A percentile compares a stretch with the other conserved stretches of the same genome.
These are phyloP conservation scores for Chalaropsis ovoidea DNA, from an alignment of 2,329 filamentous ascomycete species.

Conservation along the genomic window DNA sequence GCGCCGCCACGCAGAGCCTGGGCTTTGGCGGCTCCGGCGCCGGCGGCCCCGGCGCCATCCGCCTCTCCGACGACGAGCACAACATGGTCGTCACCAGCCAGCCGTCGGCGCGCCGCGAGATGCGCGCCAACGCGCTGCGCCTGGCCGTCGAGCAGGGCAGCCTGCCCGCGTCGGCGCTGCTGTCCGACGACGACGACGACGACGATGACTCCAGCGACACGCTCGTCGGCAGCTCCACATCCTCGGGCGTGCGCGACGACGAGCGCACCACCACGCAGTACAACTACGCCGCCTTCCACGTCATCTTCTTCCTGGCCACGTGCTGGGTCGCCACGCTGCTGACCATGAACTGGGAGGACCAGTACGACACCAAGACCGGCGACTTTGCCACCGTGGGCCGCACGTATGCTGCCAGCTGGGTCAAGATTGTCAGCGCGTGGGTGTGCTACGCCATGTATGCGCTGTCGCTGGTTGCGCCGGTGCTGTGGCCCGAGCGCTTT, in stretches of 20 bases:
- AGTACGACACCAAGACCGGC: conserved; percentile 47
- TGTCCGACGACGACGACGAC: conserved; percentile 59
- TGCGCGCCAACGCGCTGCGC: conserved; percentile 84
- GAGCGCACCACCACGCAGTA: conserved; percentile 86
- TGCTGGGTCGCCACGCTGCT: conserved; percentile 91
- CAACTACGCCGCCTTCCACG: conserved; percentile 89
- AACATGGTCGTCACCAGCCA: conserved; percentile 72
- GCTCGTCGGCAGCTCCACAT: conserved; percentile 29
- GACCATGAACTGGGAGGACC: conserved; percentile 53
- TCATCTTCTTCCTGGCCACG: conserved; percentile 95
- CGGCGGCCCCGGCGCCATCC: conserved; percentile 28
- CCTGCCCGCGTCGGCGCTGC: conserved; percentile 77
- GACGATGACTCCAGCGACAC: conserved; percentile 45
- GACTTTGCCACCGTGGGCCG: conserved; percentile 88
- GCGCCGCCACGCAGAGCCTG: conserved; percentile 82
- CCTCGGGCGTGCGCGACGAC: conserved; percentile 63
- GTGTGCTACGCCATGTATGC: conserved; percentile 88
- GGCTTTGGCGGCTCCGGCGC: conserved; percentile 50
- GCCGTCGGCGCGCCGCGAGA: conserved; percentile 68
- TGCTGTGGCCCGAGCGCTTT: conserved; percentile 77
- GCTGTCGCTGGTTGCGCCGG: conserved; percentile 84
- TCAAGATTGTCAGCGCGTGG: conserved; percentile 97
- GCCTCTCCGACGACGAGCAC: conserved; percentile 59
- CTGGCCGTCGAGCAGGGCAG: conserved; percentile 87
- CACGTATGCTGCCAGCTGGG: conserved; percentile 96